Evolutionary conservation across 1,139 yeast species (phyloP).

Genomic region (Kodamaea sp.): DNA sequence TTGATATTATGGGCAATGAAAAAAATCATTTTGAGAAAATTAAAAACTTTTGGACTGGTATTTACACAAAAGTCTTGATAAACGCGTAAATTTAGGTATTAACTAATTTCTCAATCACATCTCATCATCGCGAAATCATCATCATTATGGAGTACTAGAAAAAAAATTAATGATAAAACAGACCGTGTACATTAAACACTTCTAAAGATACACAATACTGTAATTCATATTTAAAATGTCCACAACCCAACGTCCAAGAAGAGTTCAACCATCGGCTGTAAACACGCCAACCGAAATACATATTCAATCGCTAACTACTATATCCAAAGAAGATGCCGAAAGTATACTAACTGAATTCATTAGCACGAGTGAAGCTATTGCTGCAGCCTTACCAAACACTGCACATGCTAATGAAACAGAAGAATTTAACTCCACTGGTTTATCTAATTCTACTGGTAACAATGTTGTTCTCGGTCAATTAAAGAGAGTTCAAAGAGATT

Average conservation of each 20-base stretch:
- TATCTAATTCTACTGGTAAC: conserved; percentile 21
- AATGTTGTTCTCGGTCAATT: conserved; percentile 53
- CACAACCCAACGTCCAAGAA: conserved; percentile 22
- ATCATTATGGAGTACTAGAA: neutral
- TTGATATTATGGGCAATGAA: neutral
- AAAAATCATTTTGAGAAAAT: neutral
- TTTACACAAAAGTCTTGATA: conserved; percentile 2
- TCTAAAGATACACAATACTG: conserved; percentile 7
- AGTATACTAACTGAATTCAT: conserved; percentile 45
- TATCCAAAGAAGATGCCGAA: conserved; percentile 44
- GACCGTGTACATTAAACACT: neutral
- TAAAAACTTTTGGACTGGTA: conserved; percentile 3
- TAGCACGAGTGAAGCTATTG: conserved; percentile 25
- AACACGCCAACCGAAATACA: conserved; percentile 49
- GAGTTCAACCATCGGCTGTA: conserved; percentile 42
- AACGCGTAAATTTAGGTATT: conserved; percentile 5
- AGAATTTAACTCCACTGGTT: conserved; percentile 16
- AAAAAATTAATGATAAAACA: conserved; percentile 1
- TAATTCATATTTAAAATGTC: conserved; percentile 9
- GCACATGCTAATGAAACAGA: conserved; percentile 8
- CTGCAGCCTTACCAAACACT: conserved; percentile 10
- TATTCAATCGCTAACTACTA: conserved; percentile 23
- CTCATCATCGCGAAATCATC: conserved; percentile 4
- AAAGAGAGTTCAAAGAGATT: conserved; percentile 63
- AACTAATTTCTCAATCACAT: neutral